These are phyloP conservation scores for Fusarium sp. DNA, from an alignment of 2,329 filamentous ascomycete species.

Conservation along the genomic window DNA sequence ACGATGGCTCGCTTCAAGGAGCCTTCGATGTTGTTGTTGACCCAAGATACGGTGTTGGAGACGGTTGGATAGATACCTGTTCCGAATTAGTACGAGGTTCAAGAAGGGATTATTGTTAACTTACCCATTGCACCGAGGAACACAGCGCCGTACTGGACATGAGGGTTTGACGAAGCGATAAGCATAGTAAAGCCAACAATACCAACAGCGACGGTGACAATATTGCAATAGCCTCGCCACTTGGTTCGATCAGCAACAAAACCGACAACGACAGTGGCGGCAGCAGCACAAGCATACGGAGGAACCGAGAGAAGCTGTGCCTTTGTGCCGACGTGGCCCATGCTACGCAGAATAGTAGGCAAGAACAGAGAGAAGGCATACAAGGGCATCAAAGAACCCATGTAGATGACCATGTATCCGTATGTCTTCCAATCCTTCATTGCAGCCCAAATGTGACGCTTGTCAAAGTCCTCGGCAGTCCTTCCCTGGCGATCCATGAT, in stretches of 20 bases:
- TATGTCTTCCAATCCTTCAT: constrained; percentile 83
- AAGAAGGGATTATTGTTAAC: rapidly evolving
- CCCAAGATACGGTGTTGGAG: constrained; percentile 78
- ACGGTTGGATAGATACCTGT: constrained; percentile 80
- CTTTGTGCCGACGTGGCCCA: constrained; percentile 53
- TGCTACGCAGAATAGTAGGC: constrained; percentile 66
- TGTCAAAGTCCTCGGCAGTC: constrained; percentile 77
- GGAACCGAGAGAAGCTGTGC: constrained; percentile 71
- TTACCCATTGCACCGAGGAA: constrained; percentile 71
- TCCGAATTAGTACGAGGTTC: rapidly evolving
- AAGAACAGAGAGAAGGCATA: constrained; percentile 68
- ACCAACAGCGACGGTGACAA: constrained; percentile 70
- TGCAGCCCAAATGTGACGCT: constrained; percentile 77
- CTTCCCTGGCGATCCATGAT: constrained; percentile 76
- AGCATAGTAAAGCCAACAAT: constrained; percentile 77
- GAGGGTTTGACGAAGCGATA: constrained; percentile 64
- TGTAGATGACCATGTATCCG: constrained; percentile 62
- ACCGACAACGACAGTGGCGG: constrained; percentile 73
- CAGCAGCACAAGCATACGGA: constrained; percentile 71
- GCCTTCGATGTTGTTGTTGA: constrained; percentile 75
- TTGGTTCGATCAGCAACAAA: constrained; percentile 74
- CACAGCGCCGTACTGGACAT: constrained; percentile 75
- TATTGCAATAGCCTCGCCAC: constrained; percentile 76
- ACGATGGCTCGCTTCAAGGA: constrained; percentile 76
- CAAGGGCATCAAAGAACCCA: constrained; percentile 63